phyloP scores from a whole-genome alignment of 2,329 filamentous ascomycete species.

The Fusarium pininemorale region DNA sequence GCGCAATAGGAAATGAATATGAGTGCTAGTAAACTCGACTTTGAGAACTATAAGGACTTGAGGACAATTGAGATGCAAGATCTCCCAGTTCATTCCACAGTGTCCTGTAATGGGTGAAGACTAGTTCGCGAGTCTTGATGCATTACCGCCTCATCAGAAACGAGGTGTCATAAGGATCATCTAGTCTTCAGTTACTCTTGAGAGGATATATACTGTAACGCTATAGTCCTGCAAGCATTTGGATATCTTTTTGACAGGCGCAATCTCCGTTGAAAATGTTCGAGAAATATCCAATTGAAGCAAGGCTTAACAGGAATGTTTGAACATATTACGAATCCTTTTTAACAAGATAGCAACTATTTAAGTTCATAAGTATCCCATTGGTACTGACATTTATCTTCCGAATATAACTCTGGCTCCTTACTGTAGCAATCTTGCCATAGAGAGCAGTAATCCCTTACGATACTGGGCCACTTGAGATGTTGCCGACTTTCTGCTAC shows the following conservation, averaged over 20 bases:
- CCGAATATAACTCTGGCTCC: not conserved
- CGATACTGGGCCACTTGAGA: not conserved
- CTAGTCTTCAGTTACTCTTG: not conserved
- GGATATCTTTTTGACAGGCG: too few relatives aligned
- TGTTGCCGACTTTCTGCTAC: not conserved
- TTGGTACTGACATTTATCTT: not conserved
- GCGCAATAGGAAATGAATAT: not conserved
- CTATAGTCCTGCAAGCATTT: not conserved
- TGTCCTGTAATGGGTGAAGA: not conserved
- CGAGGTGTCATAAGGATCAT: not conserved
- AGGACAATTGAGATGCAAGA: not conserved
- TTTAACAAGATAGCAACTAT: not conserved
- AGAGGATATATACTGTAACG: not conserved
- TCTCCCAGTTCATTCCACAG: not conserved
- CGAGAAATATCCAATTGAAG: too few relatives aligned
- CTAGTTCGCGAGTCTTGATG: not conserved
- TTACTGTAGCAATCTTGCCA: not conserved
- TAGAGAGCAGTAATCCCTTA: not conserved
- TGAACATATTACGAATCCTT: too few relatives aligned
- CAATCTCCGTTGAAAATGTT: not conserved
- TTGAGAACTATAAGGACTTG: not conserved
- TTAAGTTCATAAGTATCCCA: too few relatives aligned
- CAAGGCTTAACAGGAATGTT: not conserved
- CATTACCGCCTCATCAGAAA: not conserved
- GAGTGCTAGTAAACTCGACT: not conserved